Base-by-base conservation (phyloP, 2,329 filamentous ascomycete genomes). In the Karstenula rhodostoma region DNA sequence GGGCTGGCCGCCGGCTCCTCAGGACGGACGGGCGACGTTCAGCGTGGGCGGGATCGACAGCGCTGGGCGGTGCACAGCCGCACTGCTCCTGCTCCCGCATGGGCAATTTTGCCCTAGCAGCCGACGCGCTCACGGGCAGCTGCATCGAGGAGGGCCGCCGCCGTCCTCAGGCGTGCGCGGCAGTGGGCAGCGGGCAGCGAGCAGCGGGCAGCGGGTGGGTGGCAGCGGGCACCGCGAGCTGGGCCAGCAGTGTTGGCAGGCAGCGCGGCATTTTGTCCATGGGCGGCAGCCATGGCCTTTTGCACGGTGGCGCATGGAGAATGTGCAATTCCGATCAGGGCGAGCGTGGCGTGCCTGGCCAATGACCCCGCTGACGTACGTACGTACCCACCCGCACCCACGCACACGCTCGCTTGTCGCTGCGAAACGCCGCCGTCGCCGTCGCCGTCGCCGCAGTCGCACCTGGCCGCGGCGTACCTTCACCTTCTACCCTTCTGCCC, bases 1-100 rank as follows among this genome's bases (percentile, higher is more conserved):
- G 70, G 70, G 49, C 57, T 68, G 67, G 59, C 69, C 69, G 69
- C 64, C 55, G 56, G 33, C 42, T 46, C 40, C 17, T 51, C 55
- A 22, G 23, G 53, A 37, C 55, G 29, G n/a, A 37, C 46, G 29
- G n/a, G 25, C 46, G 32, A 27, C 40, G 22, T 44, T 44, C 46
- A 15, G 9, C 32, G 52, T 19, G 56, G 22, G 33, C 54, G 61
- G 29, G 67, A 72, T 70, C 67, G 67, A 68, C 67, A 69, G 29
- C 33, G 44, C 32, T 19, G 3, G 19, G 17, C n/a, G 27, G 42
- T 62, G 29, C 53, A 56, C 53, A 56, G 53, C 42, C 37, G 25
- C 54, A 46, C n/a, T 25, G 68, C 48, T n/a, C n/a, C n/a, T n/a
- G n/a, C n/a, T 32, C 48, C 33, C 48, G 29, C 48, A 51, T 51